Conservation (phyloP, 306 rosid genomes). For the Lotus japonicus region DNA sequence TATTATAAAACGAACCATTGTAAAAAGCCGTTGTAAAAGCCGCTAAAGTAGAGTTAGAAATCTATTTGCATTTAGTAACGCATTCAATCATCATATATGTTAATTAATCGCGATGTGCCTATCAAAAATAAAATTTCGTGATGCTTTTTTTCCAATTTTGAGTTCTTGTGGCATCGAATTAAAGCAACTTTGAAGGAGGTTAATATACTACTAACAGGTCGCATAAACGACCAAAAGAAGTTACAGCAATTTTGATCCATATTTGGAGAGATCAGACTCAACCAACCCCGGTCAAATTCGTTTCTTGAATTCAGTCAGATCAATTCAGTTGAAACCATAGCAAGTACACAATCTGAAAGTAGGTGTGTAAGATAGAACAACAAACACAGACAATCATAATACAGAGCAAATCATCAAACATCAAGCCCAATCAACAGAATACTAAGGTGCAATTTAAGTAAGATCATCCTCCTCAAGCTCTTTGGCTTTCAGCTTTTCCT, state of each 20-base stretch:
- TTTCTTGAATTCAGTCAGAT: constrained; percentile 20
- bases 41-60: no score
- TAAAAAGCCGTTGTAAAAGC: no score
- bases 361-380: constrained; percentile 17
- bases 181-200: not conserved
- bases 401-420: constrained; percentile 36
- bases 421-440: constrained; percentile 17
- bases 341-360: constrained; percentile 28
- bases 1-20: no score
- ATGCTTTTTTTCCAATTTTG: no score
- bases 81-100: not conserved
- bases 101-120: no score
- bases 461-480: constrained; percentile 98
- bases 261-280: not conserved
- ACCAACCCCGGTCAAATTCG: constrained; percentile 6
- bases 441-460: constrained; percentile 36
- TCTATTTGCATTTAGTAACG: not conserved
- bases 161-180: not conserved
- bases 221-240: not conserved
- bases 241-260: not conserved
- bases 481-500: constrained; percentile 93
- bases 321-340: constrained; percentile 21
- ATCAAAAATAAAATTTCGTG: no score
- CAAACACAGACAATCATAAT: constrained; percentile 21
- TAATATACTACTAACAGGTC: not conserved